These are phyloP conservation scores for Colletotrichum liaoningense DNA, from an alignment of 2,329 filamentous ascomycete genomes.

Conservation along the genomic window DNA sequence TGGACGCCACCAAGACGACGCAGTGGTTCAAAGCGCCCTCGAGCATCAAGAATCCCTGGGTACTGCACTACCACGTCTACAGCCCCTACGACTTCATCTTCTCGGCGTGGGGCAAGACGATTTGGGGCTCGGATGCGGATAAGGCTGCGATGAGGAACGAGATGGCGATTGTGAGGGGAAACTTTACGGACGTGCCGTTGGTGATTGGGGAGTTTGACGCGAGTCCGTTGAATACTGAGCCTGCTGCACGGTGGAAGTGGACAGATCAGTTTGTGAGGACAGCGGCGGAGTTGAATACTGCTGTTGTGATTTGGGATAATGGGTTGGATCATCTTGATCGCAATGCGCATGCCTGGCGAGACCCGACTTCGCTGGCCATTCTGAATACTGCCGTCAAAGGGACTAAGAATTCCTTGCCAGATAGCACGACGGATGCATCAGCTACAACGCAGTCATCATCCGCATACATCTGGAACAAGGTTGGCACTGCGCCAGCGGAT, in stretches of 20 bases:
- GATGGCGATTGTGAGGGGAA: slow-evolving; percentile 61
- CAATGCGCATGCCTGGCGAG: slow-evolving; percentile 59
- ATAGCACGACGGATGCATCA: slow-evolving; percentile 60
- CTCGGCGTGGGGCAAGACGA: slow-evolving; percentile 67
- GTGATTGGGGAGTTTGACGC: slow-evolving; percentile 70
- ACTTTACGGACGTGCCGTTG: slow-evolving; percentile 66
- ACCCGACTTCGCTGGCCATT: slow-evolving; percentile 60
- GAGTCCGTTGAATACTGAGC: slow-evolving; percentile 61
- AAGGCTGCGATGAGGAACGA: slow-evolving; percentile 61
- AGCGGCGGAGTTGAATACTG: slow-evolving; percentile 60
- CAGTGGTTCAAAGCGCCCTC: slow-evolving; percentile 63
- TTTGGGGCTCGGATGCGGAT: slow-evolving; percentile 67
- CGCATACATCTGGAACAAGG: slow-evolving; percentile 66
- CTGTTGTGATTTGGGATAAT: slow-evolving; percentile 70
- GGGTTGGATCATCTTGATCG: slow-evolving; percentile 67
- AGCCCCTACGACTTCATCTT: slow-evolving; percentile 63
- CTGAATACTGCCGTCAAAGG: slow-evolving; percentile 56
- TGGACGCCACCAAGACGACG: slow-evolving; percentile 62
- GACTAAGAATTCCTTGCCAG: slow-evolving; percentile 60
- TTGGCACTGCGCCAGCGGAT: slow-evolving; percentile 54
- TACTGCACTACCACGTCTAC: slow-evolving; percentile 72
- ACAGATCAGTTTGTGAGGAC: slow-evolving; percentile 64
- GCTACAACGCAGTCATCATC: slow-evolving; percentile 59
- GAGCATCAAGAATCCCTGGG: slow-evolving; percentile 66
- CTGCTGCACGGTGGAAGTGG: slow-evolving; percentile 68